A percentile compares a stretch with the other conserved stretches of the same genome.
These are phyloP conservation scores for Tetrastigma voinierianum DNA, from an alignment of 164 flowering plant species.

Conservation along the genomic window DNA sequence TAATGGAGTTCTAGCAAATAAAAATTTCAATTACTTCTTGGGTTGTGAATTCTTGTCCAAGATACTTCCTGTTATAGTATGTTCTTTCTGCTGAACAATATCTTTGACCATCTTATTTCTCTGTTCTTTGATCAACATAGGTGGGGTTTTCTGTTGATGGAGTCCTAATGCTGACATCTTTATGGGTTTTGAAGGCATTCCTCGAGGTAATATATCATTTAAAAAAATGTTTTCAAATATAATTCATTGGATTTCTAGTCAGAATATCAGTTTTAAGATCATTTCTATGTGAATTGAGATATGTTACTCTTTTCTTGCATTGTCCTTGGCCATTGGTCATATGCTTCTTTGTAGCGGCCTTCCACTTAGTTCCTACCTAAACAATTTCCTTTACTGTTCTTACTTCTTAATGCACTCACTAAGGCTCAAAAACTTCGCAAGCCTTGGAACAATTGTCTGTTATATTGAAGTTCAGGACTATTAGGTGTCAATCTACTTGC, in stretches of 20 bases:
- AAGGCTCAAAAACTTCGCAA: no score
- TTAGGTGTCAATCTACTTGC: no score
- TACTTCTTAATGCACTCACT: background rate
- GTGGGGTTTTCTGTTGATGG: slow-evolving; percentile 89
- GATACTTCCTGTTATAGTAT: background rate
- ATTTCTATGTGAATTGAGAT: background rate
- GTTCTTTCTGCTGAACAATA: background rate
- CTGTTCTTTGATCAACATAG: slow-evolving; percentile 23
- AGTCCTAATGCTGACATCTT: slow-evolving; percentile 60
- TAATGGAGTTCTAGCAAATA: no score
- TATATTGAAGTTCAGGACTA: no score
- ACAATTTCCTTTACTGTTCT: background rate
- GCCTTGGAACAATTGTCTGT: no score
- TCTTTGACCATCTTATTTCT: background rate
- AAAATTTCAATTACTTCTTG: no score
- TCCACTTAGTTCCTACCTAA: background rate
- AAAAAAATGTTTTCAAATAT: background rate
- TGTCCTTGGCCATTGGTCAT: background rate
- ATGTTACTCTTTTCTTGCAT: no score
- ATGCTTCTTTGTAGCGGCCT: no score
- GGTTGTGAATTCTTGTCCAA: background rate
- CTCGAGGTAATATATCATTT: slow-evolving; percentile 61
- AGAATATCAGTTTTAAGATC: background rate
- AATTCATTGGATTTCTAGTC: background rate
- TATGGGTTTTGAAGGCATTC: slow-evolving; percentile 90